Conservation (phyloP, 306 rosid genomes). For the Hippophae tibetana region DNA sequence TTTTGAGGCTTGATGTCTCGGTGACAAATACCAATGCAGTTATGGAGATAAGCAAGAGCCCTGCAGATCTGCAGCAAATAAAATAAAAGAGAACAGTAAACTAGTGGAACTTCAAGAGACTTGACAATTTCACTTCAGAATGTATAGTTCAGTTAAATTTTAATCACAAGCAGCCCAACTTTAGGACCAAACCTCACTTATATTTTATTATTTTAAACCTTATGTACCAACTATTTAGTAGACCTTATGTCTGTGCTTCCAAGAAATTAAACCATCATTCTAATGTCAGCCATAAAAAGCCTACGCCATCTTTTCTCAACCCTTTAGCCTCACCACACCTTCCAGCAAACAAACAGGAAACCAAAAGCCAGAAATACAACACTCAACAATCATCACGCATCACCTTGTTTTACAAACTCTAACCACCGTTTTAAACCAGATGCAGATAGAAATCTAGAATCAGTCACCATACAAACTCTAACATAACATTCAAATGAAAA, state of each 20-base stretch:
- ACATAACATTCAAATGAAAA: neutral
- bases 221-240: neutral
- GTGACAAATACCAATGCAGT: slow-evolving; percentile 90
- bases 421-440: no score
- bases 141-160: no score
- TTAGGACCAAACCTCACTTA: neutral
- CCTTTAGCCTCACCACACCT: neutral
- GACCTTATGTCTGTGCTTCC: neutral
- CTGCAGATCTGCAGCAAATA: slow-evolving; percentile 76
- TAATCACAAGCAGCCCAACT: neutral
- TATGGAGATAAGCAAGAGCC: slow-evolving; percentile 94
- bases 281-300: neutral
- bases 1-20: slow-evolving; percentile 99
- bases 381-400: no score
- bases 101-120: neutral
- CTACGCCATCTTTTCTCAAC: neutral
- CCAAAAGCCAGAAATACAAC: no score
- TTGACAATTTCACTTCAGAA: neutral
- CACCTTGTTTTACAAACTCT: no score
- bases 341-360: neutral
- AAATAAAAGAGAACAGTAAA: slow-evolving; percentile 9
- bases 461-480: neutral
- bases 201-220: neutral
- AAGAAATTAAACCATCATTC: neutral
- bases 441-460: no score